Conservation (phyloP, 2,329 filamentous ascomycete genomes). For the Colletotrichum sansevieriae region DNA sequence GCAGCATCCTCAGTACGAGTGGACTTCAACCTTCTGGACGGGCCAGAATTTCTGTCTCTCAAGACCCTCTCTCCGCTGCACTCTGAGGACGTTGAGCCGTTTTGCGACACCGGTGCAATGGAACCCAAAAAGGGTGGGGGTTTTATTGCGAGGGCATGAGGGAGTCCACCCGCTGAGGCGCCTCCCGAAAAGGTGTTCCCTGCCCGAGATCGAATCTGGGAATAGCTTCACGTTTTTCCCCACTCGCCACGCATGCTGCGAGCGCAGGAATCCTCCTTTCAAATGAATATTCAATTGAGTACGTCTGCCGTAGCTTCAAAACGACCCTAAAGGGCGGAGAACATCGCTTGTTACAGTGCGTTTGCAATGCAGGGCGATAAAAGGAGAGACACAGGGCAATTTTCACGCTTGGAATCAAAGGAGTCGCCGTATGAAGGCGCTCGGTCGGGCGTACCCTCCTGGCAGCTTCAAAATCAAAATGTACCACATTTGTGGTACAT, state of each 20-base stretch:
- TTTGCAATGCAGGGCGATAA: too few relatives aligned
- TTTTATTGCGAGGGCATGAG: neutral
- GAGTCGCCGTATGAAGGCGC: neutral
- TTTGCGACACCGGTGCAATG: neutral
- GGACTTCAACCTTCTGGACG: too few relatives aligned
- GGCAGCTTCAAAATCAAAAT: neutral
- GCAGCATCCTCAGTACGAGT: too few relatives aligned
- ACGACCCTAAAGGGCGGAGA: too few relatives aligned
- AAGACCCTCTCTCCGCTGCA: too few relatives aligned
- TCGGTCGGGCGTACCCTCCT: neutral
- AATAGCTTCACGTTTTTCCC: neutral
- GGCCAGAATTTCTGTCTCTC: too few relatives aligned
- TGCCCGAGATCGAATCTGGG: neutral
- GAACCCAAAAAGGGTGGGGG: neutral
- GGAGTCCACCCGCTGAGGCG: neutral
- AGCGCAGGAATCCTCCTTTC: neutral
- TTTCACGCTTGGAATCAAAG: too few relatives aligned
- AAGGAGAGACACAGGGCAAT: too few relatives aligned
- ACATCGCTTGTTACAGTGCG: too few relatives aligned
- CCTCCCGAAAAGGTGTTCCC: neutral
- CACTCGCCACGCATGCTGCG: neutral
- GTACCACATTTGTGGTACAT: conserved; percentile 1
- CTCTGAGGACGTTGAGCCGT: too few relatives aligned
- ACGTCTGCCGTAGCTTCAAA: too few relatives aligned
- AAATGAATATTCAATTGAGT: too few relatives aligned